Evolutionary conservation across 2,329 filamentous ascomycete species (phyloP), one percentile per base, ranked within the genome.

Genomic region (Diaporthe australafricana): DNA sequence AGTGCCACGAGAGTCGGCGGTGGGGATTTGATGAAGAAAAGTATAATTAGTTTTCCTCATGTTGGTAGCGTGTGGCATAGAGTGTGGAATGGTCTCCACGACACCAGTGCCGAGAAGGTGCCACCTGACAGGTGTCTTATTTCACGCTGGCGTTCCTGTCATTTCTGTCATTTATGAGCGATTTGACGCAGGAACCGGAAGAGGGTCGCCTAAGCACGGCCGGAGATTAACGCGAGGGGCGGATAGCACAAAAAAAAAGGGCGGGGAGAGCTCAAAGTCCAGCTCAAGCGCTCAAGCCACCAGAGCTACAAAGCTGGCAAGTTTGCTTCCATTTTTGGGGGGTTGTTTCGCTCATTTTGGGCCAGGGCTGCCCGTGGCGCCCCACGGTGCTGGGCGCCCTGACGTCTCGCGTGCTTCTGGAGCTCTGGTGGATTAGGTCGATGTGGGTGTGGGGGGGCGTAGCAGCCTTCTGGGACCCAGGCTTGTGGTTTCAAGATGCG

Each of bases 141-240:
- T 38, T 35, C 20, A 30, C 60, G 60, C 38, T 14, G 38, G 45
- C n/a, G 45, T 25, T 38, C 35, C 57, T 63, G 57, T 48, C 57
- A 48, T 48, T 38, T 50, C 60, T 65, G 60, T 65, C 60, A 65
- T 50, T 65, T 65, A 42, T 65, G 60, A 65, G 60, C 60, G 60
- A 65, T 65, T 65, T 50, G 60, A 65, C 60, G 60, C 60, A 65
- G 45, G 60, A 65, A 50, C 60, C 60, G 60, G 60, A 50, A 50
- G 42, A 65, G 60, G 45, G 42, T 50, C 60, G 60, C 45, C 60
- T 50, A 65, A 50, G 60, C 60, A 65, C 30, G 45, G 1, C 16
- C 60, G 60, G 60, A 65, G 60, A 65, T 65, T 65, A 65, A 65
- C 30, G 60, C 20, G 60, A 38, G 45, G 60, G 53, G 9, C 4